Evolutionary conservation across 768 basidiomycete genomes (phyloP).

Genomic region (Tylopilus felleus): DNA sequence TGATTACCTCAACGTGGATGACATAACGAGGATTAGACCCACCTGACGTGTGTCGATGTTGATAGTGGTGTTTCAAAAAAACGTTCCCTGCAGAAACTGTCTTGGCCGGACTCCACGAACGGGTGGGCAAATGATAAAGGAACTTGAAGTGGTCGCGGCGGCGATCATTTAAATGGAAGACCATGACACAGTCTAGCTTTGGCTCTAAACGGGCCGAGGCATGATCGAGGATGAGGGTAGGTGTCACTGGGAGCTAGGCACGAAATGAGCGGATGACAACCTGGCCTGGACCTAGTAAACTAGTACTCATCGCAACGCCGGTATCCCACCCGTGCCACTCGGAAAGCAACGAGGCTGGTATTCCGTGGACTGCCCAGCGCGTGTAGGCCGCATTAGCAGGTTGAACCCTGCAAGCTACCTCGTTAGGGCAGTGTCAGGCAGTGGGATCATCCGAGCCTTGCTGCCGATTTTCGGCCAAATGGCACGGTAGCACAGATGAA

Average conservation of each 20-base stretch:
- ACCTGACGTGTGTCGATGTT: neutral
- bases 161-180: neutral
- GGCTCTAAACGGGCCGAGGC: neutral
- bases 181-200: neutral
- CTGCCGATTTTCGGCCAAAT: neutral
- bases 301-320: neutral
- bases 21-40: neutral
- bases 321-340: neutral
- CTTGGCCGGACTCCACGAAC: too few relatives aligned
- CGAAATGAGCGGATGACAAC: neutral
- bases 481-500: too few relatives aligned
- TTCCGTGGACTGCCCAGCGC: neutral
- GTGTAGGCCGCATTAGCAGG: neutral
- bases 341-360: neutral
- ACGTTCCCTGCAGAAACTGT: neutral
- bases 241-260: neutral
- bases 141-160: neutral
- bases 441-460: neutral
- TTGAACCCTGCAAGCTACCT: neutral
- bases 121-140: neutral
- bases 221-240: neutral
- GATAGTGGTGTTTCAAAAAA: neutral
- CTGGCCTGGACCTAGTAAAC: neutral
- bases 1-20: neutral
- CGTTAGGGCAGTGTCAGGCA: neutral